phyloP scores from a whole-genome alignment of 441 rosid species.

The Erysimum cheiri region DNA sequence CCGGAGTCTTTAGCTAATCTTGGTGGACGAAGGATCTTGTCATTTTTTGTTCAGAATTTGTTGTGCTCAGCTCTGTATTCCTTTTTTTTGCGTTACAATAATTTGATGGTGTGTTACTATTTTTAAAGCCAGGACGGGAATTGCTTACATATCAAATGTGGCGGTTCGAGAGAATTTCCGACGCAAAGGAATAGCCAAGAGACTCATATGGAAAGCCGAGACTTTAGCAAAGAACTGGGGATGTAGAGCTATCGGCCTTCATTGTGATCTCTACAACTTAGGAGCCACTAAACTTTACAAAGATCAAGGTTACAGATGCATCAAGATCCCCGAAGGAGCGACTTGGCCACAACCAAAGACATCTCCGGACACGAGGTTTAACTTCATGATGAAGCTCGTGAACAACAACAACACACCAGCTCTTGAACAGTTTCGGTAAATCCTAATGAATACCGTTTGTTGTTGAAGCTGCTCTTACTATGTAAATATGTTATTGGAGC shows the following conservation, averaged over 20 bases:
- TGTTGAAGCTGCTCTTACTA: constrained; percentile 1
- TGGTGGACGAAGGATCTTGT: neutral
- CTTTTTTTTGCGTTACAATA: neutral
- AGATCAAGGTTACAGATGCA: constrained; percentile 73
- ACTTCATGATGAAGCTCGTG: constrained; percentile 93
- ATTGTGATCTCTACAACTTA: constrained; percentile 74
- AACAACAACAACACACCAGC: constrained; percentile 44
- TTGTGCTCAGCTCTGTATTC: neutral
- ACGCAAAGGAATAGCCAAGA: constrained; percentile 81
- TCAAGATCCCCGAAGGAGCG: constrained; percentile 83
- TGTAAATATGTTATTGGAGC: constrained; percentile 35
- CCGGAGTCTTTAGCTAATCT: neutral
- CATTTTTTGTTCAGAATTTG: neutral
- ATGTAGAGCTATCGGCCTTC: constrained; percentile 81
- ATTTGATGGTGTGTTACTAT: constrained; percentile 6
- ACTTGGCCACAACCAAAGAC: constrained; percentile 83
- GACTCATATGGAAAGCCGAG: constrained; percentile 82
- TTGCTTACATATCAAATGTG: constrained; percentile 89
- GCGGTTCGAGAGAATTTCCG: constrained; percentile 81
- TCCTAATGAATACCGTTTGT: neutral
- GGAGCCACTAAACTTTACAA: constrained; percentile 76
- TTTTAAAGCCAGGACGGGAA: constrained; percentile 66
- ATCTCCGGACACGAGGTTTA: constrained; percentile 66
- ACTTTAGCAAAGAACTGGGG: constrained; percentile 87
- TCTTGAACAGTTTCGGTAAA: constrained; percentile 35